Base-by-base conservation (phyloP, 352 stramenopile genomes). In the Phytophthora kernoviae region DNA sequence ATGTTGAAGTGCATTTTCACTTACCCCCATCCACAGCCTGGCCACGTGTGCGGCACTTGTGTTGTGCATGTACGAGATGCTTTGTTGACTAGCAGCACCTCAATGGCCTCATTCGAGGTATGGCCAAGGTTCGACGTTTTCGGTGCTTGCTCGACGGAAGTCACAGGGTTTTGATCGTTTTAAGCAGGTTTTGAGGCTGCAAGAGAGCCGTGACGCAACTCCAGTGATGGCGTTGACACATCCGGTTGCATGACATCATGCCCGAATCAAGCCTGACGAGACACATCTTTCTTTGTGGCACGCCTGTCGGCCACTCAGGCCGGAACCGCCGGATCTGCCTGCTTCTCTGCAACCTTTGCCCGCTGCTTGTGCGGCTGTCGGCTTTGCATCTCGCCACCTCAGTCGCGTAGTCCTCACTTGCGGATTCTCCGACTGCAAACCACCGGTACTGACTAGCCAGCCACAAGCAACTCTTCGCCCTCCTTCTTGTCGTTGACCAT, bases 211-310 rank as follows among this genome's bases (percentile, higher is more conserved):
- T 47, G 41, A 47, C 41, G 41, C 20, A 47, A 9, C 10, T 17
- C 11, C 11, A 12, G 3, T 32, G 18, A 7, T 15, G 41, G 5
- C 41, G 41, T 47, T 47, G 41, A 47, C 41, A 47, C 41, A 47
- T 47, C 22, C 41, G 9, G 41, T n/a, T 12, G 42, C 49, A 80
- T 86, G 77, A 86, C 77, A 86, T 86, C 77, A 86, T 68, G 65
- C 11, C 11, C 27, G 21, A 41, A 42, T 17, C 17, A 18, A 17
- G 49, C 46, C 75, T 84, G 75, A 84, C 75, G 75, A 68, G 33
- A 32, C 45, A 33, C 42, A 33, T 18, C 37, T 48, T 27, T 48
- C 46, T 40, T 5, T n/a, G 44, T 43, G 41, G 45, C 44, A 21
- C 37, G 62, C 43, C 57, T 60, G 39, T 26, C 50, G 39, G 48